These are phyloP conservation scores for Cadophora gregata DNA, from an alignment of 2,329 filamentous ascomycete genomes.

Conservation along the genomic window DNA sequence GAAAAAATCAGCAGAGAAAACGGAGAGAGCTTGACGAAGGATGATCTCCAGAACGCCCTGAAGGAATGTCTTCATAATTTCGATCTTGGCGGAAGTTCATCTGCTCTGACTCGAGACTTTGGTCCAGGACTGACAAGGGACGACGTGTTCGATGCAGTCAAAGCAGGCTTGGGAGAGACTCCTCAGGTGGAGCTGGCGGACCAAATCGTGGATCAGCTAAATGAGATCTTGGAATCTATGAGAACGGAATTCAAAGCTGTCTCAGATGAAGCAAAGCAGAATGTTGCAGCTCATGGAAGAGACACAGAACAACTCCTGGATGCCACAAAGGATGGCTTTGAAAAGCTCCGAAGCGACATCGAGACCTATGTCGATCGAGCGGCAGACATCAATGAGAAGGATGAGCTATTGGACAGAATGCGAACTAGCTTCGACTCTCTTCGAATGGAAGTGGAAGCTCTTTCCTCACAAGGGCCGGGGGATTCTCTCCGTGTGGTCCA, in stretches of 20 bases:
- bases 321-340: constrained; percentile 85
- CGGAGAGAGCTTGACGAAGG: constrained; percentile 52
- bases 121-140: constrained; percentile 54
- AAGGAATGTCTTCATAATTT: constrained; percentile 61
- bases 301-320: constrained; percentile 90
- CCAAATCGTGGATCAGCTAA: constrained; percentile 60
- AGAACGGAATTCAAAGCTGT: constrained; percentile 63
- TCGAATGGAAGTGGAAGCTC: constrained; percentile 26
- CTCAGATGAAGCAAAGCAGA: constrained; percentile 74
- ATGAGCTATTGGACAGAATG: constrained; percentile 77
- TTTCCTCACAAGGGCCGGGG: constrained; percentile 50
- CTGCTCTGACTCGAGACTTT: constrained; percentile 67
- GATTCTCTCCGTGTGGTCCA: constrained; percentile 59
- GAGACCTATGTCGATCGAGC: constrained; percentile 80
- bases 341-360: constrained; percentile 79
- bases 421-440: constrained; percentile 46
- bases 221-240: constrained; percentile 69
- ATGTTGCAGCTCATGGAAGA: constrained; percentile 76
- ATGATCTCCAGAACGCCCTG: constrained; percentile 62
- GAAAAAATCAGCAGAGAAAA: constrained; percentile 68
- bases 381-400: constrained; percentile 71
- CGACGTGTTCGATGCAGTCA: constrained; percentile 62
- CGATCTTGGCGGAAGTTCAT: constrained; percentile 56
- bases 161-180: constrained; percentile 58
- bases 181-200: constrained; percentile 52